Percentiles rank a stretch among this genome's conserved stretches.
Conservation (phyloP, 805 yeast species). For the Hyphopichia homilentoma region DNA sequence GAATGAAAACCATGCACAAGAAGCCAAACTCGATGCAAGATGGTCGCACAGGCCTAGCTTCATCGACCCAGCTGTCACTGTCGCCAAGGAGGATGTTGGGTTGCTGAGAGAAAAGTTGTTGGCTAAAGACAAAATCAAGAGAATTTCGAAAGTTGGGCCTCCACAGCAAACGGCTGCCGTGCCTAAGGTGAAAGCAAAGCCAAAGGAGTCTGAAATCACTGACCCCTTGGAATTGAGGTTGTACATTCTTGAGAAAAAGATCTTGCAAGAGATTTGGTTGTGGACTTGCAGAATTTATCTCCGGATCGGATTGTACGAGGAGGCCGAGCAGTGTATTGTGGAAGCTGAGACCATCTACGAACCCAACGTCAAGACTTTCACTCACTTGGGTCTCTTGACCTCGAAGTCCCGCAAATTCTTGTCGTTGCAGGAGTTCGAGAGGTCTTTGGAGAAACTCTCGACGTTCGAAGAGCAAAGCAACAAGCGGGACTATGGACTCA, state of each 20-base stretch:
- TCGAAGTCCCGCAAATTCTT: slow-evolving; percentile 38
- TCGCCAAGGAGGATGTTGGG: slow-evolving; percentile 2
- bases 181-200: background rate
- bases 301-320: slow-evolving; percentile 49
- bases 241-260: slow-evolving; percentile 22
- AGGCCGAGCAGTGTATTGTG: slow-evolving; percentile 65
- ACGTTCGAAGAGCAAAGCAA: slow-evolving; percentile 22
- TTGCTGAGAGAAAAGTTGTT: slow-evolving; percentile 9
- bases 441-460: slow-evolving; percentile 46
- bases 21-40: slow-evolving; percentile 12
- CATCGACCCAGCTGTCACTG: slow-evolving; percentile 23
- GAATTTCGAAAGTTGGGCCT: slow-evolving; percentile 6
- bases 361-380: slow-evolving; percentile 46
- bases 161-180: background rate
- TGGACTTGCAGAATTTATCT: slow-evolving; percentile 66
- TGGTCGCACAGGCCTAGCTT: slow-evolving; percentile 43
- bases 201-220: background rate
- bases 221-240: slow-evolving; percentile 2
- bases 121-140: slow-evolving; percentile 19
- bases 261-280: slow-evolving; percentile 68
- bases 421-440: slow-evolving; percentile 65
- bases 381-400: slow-evolving; percentile 46
- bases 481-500: slow-evolving; percentile 41
- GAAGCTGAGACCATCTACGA: slow-evolving; percentile 59
- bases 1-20: slow-evolving; percentile 3